Evolutionary conservation across 2,329 filamentous ascomycete genomes (phyloP).

Genomic region (Ophiostoma ulmi): DNA sequence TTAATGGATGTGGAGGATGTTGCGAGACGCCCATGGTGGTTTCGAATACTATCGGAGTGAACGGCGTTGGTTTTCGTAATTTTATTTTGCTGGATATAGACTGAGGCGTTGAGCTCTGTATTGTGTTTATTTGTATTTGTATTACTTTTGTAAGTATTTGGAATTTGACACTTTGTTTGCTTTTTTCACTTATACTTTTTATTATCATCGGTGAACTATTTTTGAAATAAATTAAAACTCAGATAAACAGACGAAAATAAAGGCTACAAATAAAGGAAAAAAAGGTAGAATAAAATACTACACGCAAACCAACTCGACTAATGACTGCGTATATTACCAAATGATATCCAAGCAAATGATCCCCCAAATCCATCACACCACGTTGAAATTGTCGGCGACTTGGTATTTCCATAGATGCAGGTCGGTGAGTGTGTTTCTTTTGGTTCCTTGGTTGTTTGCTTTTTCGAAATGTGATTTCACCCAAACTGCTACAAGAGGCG

Average conservation of each 20-base stretch:
- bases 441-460: neutral
- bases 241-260: no score
- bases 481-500: neutral
- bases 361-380: neutral
- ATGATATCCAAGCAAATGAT: neutral
- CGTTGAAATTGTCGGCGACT: slow-evolving; percentile 13
- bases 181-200: no score
- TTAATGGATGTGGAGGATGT: neutral
- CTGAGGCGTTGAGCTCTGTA: neutral
- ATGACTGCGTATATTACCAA: neutral
- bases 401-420: neutral
- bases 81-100: neutral
- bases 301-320: neutral
- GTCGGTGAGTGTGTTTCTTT: neutral
- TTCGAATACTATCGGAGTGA: neutral
- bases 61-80: neutral
- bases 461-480: neutral
- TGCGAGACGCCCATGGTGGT: neutral
- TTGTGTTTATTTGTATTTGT: neutral
- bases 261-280: no score
- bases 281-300: no score
- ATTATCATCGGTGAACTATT: no score
- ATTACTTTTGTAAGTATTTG: no score
- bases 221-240: no score
- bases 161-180: no score